Conservation (phyloP, 805 yeast species). For the Ogataea philodendri region DNA sequence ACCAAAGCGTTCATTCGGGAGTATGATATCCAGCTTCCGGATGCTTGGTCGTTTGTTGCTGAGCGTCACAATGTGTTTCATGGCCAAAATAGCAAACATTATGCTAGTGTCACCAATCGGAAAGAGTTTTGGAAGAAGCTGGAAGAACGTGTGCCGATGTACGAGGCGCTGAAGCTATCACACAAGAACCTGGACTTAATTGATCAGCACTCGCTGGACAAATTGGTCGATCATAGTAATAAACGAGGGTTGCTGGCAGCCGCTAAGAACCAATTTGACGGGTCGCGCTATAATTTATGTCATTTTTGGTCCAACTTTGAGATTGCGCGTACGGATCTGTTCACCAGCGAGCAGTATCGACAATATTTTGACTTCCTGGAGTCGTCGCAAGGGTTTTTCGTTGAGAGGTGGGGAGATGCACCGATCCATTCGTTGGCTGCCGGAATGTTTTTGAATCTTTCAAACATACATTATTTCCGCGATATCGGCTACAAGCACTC, state of each 20-base stretch:
- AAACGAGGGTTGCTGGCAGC: slow-evolving; percentile 31
- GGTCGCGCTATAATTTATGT: slow-evolving; percentile 70
- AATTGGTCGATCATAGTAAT: slow-evolving; percentile 39
- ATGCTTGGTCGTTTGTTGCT: slow-evolving; percentile 68
- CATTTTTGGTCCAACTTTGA: slow-evolving; percentile 96
- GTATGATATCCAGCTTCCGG: slow-evolving; percentile 47
- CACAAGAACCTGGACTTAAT: slow-evolving; percentile 20
- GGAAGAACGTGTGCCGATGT: slow-evolving; percentile 27
- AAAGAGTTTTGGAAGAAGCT: slow-evolving; percentile 30
- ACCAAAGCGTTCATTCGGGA: slow-evolving; percentile 62
- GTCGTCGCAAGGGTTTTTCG: slow-evolving; percentile 74
- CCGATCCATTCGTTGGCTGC: slow-evolving; percentile 89
- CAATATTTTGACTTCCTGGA: slow-evolving; percentile 71
- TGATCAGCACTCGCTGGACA: slow-evolving; percentile 34
- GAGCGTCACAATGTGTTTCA: slow-evolving; percentile 38
- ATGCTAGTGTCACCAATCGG: slow-evolving; percentile 23
- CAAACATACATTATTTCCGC: slow-evolving; percentile 83
- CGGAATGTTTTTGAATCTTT: slow-evolving; percentile 65
- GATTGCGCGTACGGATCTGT: slow-evolving; percentile 79
- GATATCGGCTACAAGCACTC: slow-evolving; percentile 91
- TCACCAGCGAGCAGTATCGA: slow-evolving; percentile 61
- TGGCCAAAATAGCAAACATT: slow-evolving; percentile 33
- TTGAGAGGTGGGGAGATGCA: slow-evolving; percentile 97
- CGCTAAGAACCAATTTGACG: slow-evolving; percentile 57
- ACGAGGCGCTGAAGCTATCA: slow-evolving; percentile 21